Evolutionary conservation across 495 filamentous ascomycete species (phyloP), one percentile per base, ranked within the genome.

Genomic region (Halenospora varia): DNA sequence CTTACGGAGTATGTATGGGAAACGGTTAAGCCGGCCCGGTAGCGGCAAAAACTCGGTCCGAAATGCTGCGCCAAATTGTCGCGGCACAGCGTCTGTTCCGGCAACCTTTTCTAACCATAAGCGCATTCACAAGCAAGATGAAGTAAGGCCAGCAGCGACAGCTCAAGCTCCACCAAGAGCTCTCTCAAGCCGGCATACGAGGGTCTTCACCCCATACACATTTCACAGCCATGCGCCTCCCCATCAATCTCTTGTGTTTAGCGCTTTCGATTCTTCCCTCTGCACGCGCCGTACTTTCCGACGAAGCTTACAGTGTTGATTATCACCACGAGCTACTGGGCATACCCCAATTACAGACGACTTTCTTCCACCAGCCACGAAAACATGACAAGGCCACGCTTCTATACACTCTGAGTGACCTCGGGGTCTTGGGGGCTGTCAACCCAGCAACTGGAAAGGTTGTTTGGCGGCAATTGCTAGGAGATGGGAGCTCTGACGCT

Each of bases 251-350:
- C 25, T 55, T 67, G 15, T 51, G 26, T 18, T 24, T 66, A 23
- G 56, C 64, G 11, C 55, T 67, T 13, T 64, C 61, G 8, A 44
- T 60, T 35, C 55, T 67, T 9, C 71, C 75, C 48, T 65, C 71
- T 57, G 58, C 73, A 61, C 72, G 77, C 19, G 92, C 90, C 64
- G 86, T 97, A 60, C 96, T 88, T 75, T 75, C 81, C 50, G 94
- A 99, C 66, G 94, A 97, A 68, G 91, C 96, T 66, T 89, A 86
- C 75, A 82, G 89, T 66, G 81, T 91, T 69, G 94, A 99, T 74
- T 97, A 88, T 78, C 95, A 97, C 73, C 85, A 93, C 74, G 83
- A 88, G 51, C 85, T 97, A 40, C 75, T 97, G 63, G 94, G 94
- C 61, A 69, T 87, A 17, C 92, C 95, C 56, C 85, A 87, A 63